These are phyloP conservation scores for Rhynchosporium agropyri DNA, from an alignment of 2,329 filamentous ascomycete species.

Conservation along the genomic window DNA sequence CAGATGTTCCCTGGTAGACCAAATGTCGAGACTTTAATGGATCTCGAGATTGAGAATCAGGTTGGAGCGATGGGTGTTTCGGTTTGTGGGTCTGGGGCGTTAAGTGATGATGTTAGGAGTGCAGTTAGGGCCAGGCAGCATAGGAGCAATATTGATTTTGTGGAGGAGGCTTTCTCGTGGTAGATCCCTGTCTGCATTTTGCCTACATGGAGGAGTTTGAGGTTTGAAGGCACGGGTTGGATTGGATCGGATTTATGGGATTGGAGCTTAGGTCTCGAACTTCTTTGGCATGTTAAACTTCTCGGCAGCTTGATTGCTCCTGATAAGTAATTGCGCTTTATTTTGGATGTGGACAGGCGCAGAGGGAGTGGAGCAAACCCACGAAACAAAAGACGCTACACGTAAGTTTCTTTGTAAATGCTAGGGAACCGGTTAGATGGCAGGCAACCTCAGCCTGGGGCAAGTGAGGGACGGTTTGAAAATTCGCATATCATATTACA, in stretches of 20 bases:
- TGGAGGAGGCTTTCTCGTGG: constrained; percentile 77
- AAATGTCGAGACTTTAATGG: constrained; percentile 71
- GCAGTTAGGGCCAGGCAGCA: constrained; percentile 68
- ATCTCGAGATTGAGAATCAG: constrained; percentile 73
- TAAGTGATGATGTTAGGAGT: constrained; percentile 74
- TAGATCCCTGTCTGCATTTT: constrained; percentile 40
- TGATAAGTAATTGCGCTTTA: not conserved
- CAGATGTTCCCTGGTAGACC: constrained; percentile 84
- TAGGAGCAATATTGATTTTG: constrained; percentile 71
- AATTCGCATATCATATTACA: constrained; percentile 12
- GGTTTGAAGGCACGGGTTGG: constrained; percentile 9
- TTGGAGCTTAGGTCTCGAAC: constrained; percentile 7
- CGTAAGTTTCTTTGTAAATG: constrained; percentile 21
- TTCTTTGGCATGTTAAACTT: constrained; percentile 14
- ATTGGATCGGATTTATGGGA: not conserved
- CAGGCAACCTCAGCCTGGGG: constrained; percentile 9
- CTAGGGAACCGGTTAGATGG: constrained; percentile 28
- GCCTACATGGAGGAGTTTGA: not conserved
- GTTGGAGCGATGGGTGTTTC: constrained; percentile 73
- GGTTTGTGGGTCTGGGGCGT: constrained; percentile 73
- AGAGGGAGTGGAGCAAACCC: not conserved
- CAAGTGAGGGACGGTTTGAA: constrained; percentile 2
- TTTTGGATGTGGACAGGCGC: not conserved
- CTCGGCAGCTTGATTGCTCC: constrained; percentile 7
- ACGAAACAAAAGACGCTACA: not conserved